Percentiles rank a stretch among this genome's conserved stretches.
These are phyloP conservation scores for Globisporangium carolinianum DNA, from an alignment of 352 stramenopile species.

Conservation along the genomic window DNA sequence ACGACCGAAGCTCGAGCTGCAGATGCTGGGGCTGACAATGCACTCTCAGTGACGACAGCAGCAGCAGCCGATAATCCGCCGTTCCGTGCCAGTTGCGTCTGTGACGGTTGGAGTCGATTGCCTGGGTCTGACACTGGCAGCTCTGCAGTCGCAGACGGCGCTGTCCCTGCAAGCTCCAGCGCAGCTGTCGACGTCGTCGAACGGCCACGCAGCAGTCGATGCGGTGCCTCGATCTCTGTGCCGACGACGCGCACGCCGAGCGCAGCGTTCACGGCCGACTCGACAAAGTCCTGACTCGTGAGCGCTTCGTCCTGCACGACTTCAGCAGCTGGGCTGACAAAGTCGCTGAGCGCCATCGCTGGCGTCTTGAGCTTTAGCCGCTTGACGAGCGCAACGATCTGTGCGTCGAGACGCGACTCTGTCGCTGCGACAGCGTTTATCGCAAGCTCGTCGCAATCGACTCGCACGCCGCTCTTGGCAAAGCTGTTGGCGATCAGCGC, in stretches of 20 bases:
- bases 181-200: conserved; percentile 2
- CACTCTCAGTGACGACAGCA: too few relatives aligned
- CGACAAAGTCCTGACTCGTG: conserved; percentile 58
- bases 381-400: conserved; percentile 46
- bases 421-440: neutral
- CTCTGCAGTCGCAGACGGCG: too few relatives aligned
- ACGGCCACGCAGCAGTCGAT: conserved; percentile 7
- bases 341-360: conserved; percentile 38
- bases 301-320: conserved; percentile 49
- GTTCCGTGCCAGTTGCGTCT: too few relatives aligned
- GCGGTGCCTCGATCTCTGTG: conserved; percentile 18
- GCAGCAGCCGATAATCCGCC: too few relatives aligned
- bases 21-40: too few relatives aligned
- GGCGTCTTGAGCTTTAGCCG: conserved; percentile 38
- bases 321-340: conserved; percentile 37
- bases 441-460: neutral
- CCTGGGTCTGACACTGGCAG: too few relatives aligned
- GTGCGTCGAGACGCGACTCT: conserved; percentile 38
- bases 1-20: too few relatives aligned
- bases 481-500: conserved; percentile 47
- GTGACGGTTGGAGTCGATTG: too few relatives aligned
- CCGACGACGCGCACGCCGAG: conserved; percentile 31
- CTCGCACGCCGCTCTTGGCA: conserved; percentile 22
- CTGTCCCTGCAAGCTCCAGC: neutral
- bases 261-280: conserved; percentile 40